Evolutionary conservation across 345 rosid species (phyloP), one percentile per base, ranked within the genome.

Genomic region (Geranium brycei): DNA sequence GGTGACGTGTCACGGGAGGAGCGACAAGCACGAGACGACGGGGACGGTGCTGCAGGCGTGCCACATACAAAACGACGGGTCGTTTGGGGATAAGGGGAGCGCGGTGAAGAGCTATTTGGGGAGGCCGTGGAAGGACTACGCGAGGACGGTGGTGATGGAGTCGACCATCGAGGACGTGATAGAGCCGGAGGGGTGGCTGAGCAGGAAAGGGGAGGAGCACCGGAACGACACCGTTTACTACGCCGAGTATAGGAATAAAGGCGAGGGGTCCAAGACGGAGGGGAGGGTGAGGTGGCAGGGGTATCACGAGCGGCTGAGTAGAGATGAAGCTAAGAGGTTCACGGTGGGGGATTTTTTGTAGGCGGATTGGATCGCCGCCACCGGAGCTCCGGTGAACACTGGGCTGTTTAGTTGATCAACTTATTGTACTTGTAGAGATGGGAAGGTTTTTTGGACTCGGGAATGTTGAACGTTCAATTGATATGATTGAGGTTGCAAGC

Each of bases 201-300:
- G 82, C 7, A 89, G 83, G 87, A 73, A 76, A 57, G 91, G 80
- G 1, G 75, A 83, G 6, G 76, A 68, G 2, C 92, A 82, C 0
- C 71, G 84, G 17, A 60, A 75, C 7, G 7, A 7, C 1, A 87
- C 89, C 3, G 69, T 89, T 57, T 79, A 66, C 65, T 92, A 85
- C 17, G 93, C 77, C 0, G 98, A 92, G 78, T 89, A 65, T 64
- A 79, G 79, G 38, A 92, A 92, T 64, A 68, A 70, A 1, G 96
- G 96, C 19, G 73, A 78, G 10, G 86, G 93, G 0, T 79, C 88
- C 7, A 61, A 51, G 2, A 78, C 87, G 1, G 61, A 15, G 12
- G 58, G 62, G 3, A 76, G 98, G 71, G 96, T 92, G 32, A 79
- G 82, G 31, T 92, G 98, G 98, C 72, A 77, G 12, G 97, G 98